Conservation (phyloP, 2,329 filamentous ascomycete species). For the Paradendryphiella salina region DNA sequence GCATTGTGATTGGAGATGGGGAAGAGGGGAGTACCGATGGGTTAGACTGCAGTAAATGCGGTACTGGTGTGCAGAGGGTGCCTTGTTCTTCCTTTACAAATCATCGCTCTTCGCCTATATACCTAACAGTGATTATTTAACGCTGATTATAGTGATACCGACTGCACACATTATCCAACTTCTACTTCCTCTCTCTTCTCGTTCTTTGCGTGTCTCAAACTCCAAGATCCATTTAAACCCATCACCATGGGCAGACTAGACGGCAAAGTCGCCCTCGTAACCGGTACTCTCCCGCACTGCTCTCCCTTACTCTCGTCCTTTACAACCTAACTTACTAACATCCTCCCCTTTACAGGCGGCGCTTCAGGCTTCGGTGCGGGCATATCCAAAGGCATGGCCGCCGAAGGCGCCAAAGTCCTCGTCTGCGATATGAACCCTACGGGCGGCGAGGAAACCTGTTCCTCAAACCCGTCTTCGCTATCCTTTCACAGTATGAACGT, state of each 20-base stretch:
- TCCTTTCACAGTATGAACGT: slow-evolving; percentile 54
- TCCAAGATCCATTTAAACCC: background rate
- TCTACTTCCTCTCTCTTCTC: too few species aligned
- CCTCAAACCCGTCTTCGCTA: slow-evolving; percentile 45
- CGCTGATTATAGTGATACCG: too few species aligned
- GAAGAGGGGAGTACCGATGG: background rate
- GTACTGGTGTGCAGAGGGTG: background rate
- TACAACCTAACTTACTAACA: slow-evolving; percentile 8
- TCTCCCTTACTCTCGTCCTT: background rate
- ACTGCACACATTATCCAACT: background rate
- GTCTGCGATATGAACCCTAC: slow-evolving; percentile 64
- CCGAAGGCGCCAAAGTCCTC: slow-evolving; percentile 64
- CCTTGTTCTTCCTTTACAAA: slow-evolving; percentile 1
- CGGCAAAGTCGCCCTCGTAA: slow-evolving; percentile 62
- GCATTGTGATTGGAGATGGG: slow-evolving; percentile 9
- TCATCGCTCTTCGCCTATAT: background rate
- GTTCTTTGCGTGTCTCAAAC: background rate
- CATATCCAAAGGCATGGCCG: slow-evolving; percentile 62
- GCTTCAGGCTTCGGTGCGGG: slow-evolving; percentile 67
- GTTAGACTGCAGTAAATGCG: too few species aligned
- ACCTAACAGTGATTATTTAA: too few species aligned
- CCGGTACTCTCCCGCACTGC: slow-evolving; percentile 50
- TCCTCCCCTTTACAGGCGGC: slow-evolving; percentile 49
- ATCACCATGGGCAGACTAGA: slow-evolving; percentile 50
- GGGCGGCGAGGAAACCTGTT: slow-evolving; percentile 56